phyloP scores from a whole-genome alignment of 345 rosid genomes.

The Aurinia saxatilis region DNA sequence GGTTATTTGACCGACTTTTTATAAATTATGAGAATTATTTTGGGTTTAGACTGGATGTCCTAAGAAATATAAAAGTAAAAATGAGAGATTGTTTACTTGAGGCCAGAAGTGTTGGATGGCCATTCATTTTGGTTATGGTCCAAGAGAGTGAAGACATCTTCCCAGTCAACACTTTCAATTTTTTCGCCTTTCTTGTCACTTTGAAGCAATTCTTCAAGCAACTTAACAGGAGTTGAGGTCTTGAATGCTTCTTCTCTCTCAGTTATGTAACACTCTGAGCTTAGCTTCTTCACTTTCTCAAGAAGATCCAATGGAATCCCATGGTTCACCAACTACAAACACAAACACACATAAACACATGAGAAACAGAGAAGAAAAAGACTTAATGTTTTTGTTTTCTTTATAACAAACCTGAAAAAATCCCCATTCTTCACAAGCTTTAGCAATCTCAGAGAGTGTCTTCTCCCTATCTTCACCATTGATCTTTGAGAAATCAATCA shows the following conservation, averaged over 20 bases:
- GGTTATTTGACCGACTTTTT: too few relatives aligned
- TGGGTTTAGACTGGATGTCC: background rate
- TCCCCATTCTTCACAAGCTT: slow-evolving; percentile 83
- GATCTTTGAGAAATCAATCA: slow-evolving; percentile 81
- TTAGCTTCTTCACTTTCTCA: slow-evolving; percentile 62
- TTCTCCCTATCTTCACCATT: slow-evolving; percentile 57
- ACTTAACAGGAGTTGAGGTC: slow-evolving; percentile 40
- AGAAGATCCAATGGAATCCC: slow-evolving; percentile 67
- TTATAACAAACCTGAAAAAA: slow-evolving; percentile 65
- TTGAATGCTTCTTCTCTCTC: slow-evolving; percentile 75
- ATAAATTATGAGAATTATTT: too few relatives aligned
- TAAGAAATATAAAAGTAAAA: background rate
- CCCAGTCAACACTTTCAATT: slow-evolving; percentile 73
- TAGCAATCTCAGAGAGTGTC: slow-evolving; percentile 63
- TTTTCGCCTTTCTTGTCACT: slow-evolving; percentile 42
- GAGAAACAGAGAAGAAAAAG: background rate
- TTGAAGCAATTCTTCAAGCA: slow-evolving; percentile 36
- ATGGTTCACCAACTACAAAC: slow-evolving; percentile 65
- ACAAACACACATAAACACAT: background rate
- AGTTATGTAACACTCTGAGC: slow-evolving; percentile 44
- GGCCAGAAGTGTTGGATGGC: slow-evolving; percentile 49
- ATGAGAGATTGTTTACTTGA: slow-evolving; percentile 42
- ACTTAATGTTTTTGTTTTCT: background rate
- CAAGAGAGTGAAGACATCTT: slow-evolving; percentile 66
- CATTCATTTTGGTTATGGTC: slow-evolving; percentile 49